Evolutionary conservation across 2,329 filamentous ascomycete species (phyloP).

Genomic region (Cadophora malorum): DNA sequence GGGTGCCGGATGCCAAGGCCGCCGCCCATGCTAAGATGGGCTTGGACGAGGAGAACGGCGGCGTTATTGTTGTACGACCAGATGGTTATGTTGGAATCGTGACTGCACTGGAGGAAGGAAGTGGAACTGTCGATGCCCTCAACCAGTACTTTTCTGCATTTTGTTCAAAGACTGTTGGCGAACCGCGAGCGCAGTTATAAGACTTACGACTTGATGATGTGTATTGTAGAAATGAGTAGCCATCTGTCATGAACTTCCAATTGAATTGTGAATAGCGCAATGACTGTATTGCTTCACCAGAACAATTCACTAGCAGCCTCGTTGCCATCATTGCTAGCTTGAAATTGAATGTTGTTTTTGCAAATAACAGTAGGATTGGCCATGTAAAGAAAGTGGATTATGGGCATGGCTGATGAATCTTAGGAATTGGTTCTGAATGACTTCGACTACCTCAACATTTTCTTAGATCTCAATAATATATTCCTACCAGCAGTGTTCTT

Average conservation of each 20-base stretch:
- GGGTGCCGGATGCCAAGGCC: conserved; percentile 72
- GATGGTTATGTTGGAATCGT: conserved; percentile 88
- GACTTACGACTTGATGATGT: conserved; percentile 1
- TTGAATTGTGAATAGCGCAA: too few relatives aligned
- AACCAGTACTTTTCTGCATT: conserved; percentile 84
- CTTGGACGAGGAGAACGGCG: conserved; percentile 73
- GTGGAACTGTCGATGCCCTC: conserved; percentile 79
- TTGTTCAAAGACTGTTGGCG: conserved; percentile 63
- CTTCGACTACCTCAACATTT: too few relatives aligned
- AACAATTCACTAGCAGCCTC: too few relatives aligned
- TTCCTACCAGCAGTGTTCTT: neutral
- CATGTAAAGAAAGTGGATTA: too few relatives aligned
- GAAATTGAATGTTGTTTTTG: too few relatives aligned
- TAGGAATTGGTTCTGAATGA: too few relatives aligned
- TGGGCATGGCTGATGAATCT: too few relatives aligned
- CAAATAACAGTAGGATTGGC: too few relatives aligned
- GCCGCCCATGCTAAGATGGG: conserved; percentile 90
- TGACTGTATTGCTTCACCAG: neutral
- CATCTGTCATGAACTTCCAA: neutral
- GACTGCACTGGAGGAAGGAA: conserved; percentile 75
- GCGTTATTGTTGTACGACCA: conserved; percentile 82
- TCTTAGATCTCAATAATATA: neutral
- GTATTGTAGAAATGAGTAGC: neutral
- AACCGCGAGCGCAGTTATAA: conserved; percentile 50
- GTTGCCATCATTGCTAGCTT: too few relatives aligned